These are phyloP conservation scores for Tetragonia tetragonoides DNA, from an alignment of 148 eudicot species.

Conservation along the genomic window DNA sequence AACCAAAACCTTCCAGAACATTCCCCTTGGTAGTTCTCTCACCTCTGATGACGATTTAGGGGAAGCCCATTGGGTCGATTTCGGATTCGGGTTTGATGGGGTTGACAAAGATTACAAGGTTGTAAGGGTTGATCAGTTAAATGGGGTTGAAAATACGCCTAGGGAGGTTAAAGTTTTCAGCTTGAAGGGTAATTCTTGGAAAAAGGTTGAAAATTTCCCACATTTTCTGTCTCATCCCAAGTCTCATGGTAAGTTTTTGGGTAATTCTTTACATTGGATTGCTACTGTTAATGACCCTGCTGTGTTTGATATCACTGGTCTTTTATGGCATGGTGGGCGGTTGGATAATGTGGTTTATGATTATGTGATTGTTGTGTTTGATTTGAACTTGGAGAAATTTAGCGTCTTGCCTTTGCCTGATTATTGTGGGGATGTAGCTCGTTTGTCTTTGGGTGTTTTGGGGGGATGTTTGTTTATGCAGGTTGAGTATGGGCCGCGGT, in stretches of 20 bases:
- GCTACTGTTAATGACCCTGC: background rate
- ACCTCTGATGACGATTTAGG: background rate
- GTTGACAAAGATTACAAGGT: background rate
- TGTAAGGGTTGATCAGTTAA: conserved; percentile 2
- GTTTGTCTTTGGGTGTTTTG: conserved; percentile 4
- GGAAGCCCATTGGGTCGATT: background rate
- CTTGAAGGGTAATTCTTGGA: conserved; percentile 6
- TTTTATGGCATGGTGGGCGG: background rate
- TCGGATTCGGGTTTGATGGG: conserved; percentile 7
- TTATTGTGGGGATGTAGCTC: background rate
- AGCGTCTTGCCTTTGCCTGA: conserved; percentile 4
- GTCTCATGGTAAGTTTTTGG: conserved; percentile 11
- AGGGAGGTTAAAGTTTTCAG: conserved; percentile 8
- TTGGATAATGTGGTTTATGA: conserved; percentile 7
- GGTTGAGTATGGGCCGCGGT: conserved; percentile 10
- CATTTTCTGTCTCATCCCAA: conserved; percentile 11
- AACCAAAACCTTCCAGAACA: background rate
- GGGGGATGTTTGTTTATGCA: conserved; percentile 11
- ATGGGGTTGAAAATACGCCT: background rate
- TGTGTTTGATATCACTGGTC: conserved; percentile 7
- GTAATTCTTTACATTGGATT: conserved; percentile 14
- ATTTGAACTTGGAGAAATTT: conserved; percentile 4
- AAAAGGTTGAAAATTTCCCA: background rate
- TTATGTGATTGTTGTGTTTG: conserved; percentile 4
- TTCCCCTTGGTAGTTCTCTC: background rate